Conservation (phyloP, 805 yeast genomes). For the Wickerhamia fluorescens region DNA sequence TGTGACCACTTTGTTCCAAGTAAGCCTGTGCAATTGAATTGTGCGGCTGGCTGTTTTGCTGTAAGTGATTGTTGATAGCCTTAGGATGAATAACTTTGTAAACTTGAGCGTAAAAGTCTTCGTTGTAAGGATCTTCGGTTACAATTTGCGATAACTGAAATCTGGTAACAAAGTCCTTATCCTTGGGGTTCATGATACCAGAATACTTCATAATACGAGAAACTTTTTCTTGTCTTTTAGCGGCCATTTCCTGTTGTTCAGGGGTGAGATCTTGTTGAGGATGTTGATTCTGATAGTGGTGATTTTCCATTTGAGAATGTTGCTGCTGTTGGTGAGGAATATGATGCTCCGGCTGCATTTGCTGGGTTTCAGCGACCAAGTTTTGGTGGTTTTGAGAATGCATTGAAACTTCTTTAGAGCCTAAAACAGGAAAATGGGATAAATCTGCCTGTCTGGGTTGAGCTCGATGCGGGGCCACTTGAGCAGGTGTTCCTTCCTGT, state of each 20-base stretch:
- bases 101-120: conserved; percentile 94
- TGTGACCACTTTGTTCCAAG: conserved; percentile 83
- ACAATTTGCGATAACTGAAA: conserved; percentile 93
- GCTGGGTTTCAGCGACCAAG: too few relatives aligned
- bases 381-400: neutral
- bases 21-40: conserved; percentile 90
- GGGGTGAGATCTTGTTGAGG: conserved; percentile 43
- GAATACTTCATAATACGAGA: conserved; percentile 71
- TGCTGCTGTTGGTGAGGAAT: conserved; percentile 9
- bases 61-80: conserved; percentile 46
- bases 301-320: conserved; percentile 19
- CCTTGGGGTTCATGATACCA: conserved; percentile 96
- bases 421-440: conserved; percentile 51
- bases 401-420: conserved; percentile 32
- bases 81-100: conserved; percentile 53
- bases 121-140: conserved; percentile 94
- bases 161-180: conserved; percentile 90
- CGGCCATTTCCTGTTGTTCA: conserved; percentile 63
- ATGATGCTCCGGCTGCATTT: conserved; percentile 11
- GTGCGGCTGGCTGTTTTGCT: conserved; percentile 49
- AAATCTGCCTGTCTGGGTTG: conserved; percentile 17
- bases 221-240: conserved; percentile 67
- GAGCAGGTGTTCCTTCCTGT: conserved; percentile 2
- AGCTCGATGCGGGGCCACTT: conserved; percentile 3
- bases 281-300: conserved; percentile 17